phyloP scores from a whole-genome alignment of 176 grass and related monocot genomes.

The Neostapfia colusana region DNA sequence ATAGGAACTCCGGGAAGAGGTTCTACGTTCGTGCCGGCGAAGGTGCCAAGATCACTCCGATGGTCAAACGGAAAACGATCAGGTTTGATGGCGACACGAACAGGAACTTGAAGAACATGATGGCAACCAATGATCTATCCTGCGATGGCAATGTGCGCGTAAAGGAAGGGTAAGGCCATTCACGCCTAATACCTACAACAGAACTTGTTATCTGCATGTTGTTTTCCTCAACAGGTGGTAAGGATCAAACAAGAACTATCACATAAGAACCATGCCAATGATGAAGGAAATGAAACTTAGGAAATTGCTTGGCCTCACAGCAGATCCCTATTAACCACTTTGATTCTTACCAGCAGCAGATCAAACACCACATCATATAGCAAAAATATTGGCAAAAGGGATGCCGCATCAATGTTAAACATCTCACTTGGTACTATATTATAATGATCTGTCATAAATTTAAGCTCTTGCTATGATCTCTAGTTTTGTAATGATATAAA shows the following conservation, averaged over 20 bases:
- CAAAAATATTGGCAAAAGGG: not conserved
- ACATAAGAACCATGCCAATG: not conserved
- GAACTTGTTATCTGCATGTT: too few species aligned
- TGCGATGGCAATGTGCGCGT: slow-evolving; percentile 38
- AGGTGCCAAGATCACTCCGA: slow-evolving; percentile 44
- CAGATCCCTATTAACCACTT: not conserved
- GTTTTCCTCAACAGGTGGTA: not conserved
- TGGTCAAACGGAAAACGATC: slow-evolving; percentile 47
- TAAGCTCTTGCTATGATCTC: not conserved
- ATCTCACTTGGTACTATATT: not conserved
- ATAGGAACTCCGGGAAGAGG: slow-evolving; percentile 64
- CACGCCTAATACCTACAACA: not conserved
- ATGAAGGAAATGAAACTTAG: not conserved
- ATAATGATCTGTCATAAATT: not conserved
- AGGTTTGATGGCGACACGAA: slow-evolving; percentile 46
- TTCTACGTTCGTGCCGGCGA: slow-evolving; percentile 82
- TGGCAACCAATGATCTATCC: slow-evolving; percentile 43
- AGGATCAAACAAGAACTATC: not conserved
- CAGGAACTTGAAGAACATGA: slow-evolving; percentile 48
- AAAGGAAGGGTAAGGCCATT: slow-evolving; percentile 66
- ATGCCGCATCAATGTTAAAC: not conserved
- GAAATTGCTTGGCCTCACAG: not conserved
- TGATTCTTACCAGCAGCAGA: not conserved
- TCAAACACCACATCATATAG: not conserved
- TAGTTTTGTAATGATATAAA: not conserved